phyloP scores from a whole-genome alignment of 140 eudicot species.

The Stevia rebaudiana region DNA sequence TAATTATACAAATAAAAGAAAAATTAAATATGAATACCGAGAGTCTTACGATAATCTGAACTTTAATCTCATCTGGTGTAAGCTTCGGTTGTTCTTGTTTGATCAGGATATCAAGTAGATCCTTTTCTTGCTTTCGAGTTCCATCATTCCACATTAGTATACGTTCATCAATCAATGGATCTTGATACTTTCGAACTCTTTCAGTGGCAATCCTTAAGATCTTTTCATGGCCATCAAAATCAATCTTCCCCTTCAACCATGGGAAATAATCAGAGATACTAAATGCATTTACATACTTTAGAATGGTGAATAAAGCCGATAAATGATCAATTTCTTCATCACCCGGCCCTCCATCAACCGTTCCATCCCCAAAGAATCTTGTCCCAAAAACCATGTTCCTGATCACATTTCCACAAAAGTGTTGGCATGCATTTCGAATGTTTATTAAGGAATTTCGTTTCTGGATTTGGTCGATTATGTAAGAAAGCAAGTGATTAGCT shows the following conservation, averaged over 20 bases:
- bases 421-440: background rate
- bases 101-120: slow-evolving; percentile 35
- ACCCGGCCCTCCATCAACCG: background rate
- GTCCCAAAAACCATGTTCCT: background rate
- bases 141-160: slow-evolving; percentile 30
- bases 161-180: slow-evolving; percentile 25
- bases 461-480: background rate
- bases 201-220: background rate
- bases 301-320: background rate
- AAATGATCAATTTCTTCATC: background rate
- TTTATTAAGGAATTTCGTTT: no score
- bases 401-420: background rate
- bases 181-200: background rate
- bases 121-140: slow-evolving; percentile 5
- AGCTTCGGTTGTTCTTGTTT: slow-evolving; percentile 8
- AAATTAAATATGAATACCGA: no score
- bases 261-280: background rate
- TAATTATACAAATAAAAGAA: no score
- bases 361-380: background rate
- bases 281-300: background rate
- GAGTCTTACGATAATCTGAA: background rate
- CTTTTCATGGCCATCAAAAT: background rate
- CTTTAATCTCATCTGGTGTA: background rate
- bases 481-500: background rate
- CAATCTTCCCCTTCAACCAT: background rate